Percentiles rank a stretch among this genome's conserved stretches.
Evolutionary conservation across 2,329 filamentous ascomycete species (phyloP).

Genomic region (Aspergillus texensis): DNA sequence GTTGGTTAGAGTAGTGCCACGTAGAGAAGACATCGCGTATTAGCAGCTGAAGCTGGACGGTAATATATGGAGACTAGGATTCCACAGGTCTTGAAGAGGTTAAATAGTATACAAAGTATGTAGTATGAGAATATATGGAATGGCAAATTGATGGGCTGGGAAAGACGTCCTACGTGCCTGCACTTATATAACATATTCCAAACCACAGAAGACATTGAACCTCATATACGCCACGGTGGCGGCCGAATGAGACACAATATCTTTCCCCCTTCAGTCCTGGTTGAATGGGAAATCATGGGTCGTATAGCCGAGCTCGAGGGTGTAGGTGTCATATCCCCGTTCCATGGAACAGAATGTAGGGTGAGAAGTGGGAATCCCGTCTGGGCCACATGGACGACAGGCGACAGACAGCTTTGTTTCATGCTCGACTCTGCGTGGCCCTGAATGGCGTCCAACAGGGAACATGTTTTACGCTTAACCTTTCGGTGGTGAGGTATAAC

Average conservation of each 20-base stretch:
- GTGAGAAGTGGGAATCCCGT: background rate
- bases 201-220: background rate
- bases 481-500: background rate
- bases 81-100: background rate
- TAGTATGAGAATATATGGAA: background rate
- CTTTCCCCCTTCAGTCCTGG: background rate
- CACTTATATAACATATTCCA: background rate
- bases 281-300: background rate
- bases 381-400: background rate
- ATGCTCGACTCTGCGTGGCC: background rate
- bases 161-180: background rate
- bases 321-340: background rate
- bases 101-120: background rate
- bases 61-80: background rate
- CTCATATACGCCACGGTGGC: background rate
- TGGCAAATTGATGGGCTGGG: background rate
- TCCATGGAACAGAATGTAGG: background rate
- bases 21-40: background rate
- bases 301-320: background rate
- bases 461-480: background rate
- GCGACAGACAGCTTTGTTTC: background rate
- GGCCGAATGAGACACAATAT: background rate
- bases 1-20: background rate
- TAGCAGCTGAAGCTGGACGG: background rate
- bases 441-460: background rate